Evolutionary conservation across 2,329 filamentous ascomycete species (phyloP), one percentile per base, ranked within the genome.

Genomic region (Dactylellina parvicollis): DNA sequence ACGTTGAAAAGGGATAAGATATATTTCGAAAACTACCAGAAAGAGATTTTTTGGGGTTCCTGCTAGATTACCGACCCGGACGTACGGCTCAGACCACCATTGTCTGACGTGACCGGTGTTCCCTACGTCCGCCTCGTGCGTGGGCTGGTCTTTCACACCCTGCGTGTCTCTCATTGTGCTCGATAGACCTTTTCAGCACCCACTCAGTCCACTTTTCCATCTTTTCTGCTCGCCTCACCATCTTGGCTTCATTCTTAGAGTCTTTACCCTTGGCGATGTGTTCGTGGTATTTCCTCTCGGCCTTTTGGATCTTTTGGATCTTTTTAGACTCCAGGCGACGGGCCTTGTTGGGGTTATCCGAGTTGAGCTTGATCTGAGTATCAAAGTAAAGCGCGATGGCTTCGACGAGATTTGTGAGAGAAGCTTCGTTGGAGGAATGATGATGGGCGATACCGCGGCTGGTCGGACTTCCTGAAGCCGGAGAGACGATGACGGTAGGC

Each of bases 181-280:
- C 59, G 2, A 50, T 36, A 9, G 44, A 36, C 49, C 42, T 64
- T 24, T 65, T 34, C n/a, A 61, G 18, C 7, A 66, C 47, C 46
- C 54, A 47, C 9, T 73, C 69, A 14, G 69, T 50, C 60, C 60
- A 73, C 24, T 42, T 73, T 22, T 73, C 69, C 46, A 66, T 61
- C 54, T 73, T 73, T 46, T 54, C 69, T 2, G 69, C 69, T 14
- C 69, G 50, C 38, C 38, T 66, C 16, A 30, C 60, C 60, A 73
- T 66, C 22, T 66, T 73, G 1, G 22, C 22, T 3, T 50, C 40
- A 12, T 61, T 20, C n/a, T 61, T 66, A 44, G 22, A 24, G 5
- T 56, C 69, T 18, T 66, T 73, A 5, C 52, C 67, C 61, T 66
- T 73, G 10, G 46, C 46, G 3, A 66, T 20, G 16, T 73, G 30